Evolutionary conservation across 2,329 filamentous ascomycete genomes (phyloP).

Genomic region (Nemania bipapillata): DNA sequence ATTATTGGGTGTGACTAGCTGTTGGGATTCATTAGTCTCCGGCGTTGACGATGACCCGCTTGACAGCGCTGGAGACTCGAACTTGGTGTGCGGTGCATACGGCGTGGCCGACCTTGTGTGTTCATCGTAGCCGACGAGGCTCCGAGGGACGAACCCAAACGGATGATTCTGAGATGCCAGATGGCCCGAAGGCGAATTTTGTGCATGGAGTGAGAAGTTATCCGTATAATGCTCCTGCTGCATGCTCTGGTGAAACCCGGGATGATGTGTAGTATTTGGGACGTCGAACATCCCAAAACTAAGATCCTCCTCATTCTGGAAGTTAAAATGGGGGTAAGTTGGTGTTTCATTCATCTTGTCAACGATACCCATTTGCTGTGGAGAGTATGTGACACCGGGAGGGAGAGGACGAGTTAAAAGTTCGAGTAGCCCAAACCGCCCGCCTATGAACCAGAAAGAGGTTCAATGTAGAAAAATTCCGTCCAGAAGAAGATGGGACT

Average conservation of each 20-base stretch:
- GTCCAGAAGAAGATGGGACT: background rate
- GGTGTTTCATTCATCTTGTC: slow-evolving; percentile 44
- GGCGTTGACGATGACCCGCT: slow-evolving; percentile 46
- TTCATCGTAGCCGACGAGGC: slow-evolving; percentile 24
- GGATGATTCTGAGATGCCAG: slow-evolving; percentile 16
- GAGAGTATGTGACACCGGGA: background rate
- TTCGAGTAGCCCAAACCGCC: background rate
- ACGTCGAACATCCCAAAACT: slow-evolving; percentile 41
- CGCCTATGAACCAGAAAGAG: background rate
- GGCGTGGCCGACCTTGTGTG: slow-evolving; percentile 31
- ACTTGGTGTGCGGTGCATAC: slow-evolving; percentile 31
- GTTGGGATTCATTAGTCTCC: slow-evolving; percentile 43
- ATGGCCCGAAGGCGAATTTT: slow-evolving; percentile 28
- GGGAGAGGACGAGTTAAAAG: slow-evolving; percentile 6
- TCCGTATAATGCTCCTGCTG: slow-evolving; percentile 30
- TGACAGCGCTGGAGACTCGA: slow-evolving; percentile 44
- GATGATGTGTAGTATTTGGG: slow-evolving; percentile 26
- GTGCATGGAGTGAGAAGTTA: slow-evolving; percentile 32
- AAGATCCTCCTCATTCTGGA: slow-evolving; percentile 41
- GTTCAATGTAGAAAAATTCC: slow-evolving; percentile 11
- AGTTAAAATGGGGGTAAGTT: slow-evolving; percentile 40
- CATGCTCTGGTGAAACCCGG: slow-evolving; percentile 33
- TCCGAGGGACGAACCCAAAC: slow-evolving; percentile 29
- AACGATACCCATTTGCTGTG: slow-evolving; percentile 5
- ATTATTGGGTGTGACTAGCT: slow-evolving; percentile 43